Conservation (phyloP, 805 yeast genomes). For the Yarrowia phangngaensis region DNA sequence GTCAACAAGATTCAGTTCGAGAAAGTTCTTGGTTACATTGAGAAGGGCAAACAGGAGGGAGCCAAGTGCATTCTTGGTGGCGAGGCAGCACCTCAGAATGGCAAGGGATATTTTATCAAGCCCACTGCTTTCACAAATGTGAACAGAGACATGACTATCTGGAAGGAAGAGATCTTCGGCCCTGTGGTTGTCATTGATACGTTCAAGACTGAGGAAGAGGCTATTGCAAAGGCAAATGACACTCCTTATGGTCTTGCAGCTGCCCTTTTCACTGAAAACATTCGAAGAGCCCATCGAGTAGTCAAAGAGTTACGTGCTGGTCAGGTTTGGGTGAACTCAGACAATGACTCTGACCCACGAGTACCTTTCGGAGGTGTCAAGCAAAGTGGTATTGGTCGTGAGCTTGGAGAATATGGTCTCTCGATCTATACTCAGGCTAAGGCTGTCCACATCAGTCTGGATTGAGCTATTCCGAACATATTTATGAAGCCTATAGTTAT, state of each 20-base stretch:
- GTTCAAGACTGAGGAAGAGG: constrained; percentile 81
- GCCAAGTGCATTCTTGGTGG: constrained; percentile 83
- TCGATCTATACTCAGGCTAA: constrained; percentile 81
- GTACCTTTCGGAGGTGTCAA: constrained; percentile 94
- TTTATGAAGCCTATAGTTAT: constrained; percentile 5
- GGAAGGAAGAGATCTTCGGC: constrained; percentile 89
- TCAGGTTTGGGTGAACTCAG: constrained; percentile 86
- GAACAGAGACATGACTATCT: constrained; percentile 65
- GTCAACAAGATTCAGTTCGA: constrained; percentile 75
- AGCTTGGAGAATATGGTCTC: constrained; percentile 84
- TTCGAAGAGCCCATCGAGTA: constrained; percentile 71
- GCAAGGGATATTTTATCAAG: constrained; percentile 46
- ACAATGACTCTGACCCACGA: constrained; percentile 80
- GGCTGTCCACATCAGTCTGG: constrained; percentile 54
- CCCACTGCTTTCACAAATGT: constrained; percentile 90
- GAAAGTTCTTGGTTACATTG: constrained; percentile 71
- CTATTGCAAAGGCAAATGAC: constrained; percentile 70
- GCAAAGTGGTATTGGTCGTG: constrained; percentile 89
- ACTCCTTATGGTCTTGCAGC: constrained; percentile 72
- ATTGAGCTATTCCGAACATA: constrained; percentile 20
- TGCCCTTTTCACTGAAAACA: constrained; percentile 75
- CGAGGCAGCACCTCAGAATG: constrained; percentile 48
- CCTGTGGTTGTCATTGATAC: constrained; percentile 84
- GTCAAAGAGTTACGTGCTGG: constrained; percentile 77
- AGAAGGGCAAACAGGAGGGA: constrained; percentile 77